Base-by-base conservation (phyloP, 2,329 filamentous ascomycete species). In the Alternaria dauci region DNA sequence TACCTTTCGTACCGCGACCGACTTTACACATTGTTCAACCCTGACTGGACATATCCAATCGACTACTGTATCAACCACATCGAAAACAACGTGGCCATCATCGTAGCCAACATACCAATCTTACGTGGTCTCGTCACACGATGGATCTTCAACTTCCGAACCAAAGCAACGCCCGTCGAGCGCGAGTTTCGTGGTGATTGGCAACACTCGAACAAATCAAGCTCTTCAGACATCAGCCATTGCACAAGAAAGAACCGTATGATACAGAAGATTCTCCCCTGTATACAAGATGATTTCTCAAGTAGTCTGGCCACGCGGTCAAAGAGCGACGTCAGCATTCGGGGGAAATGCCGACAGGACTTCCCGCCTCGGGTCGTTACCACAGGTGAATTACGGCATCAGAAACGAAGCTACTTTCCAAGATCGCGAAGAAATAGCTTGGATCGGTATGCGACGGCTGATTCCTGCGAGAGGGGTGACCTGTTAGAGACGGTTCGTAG, bases 31-130 rank as follows among this genome's bases (percentile, higher is more conserved):
- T 61, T 74, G 7, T 76, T 74, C 61, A 70, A 75, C 14, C 69
- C 75, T 5, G 78, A 80, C 62, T 80, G 78, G 78, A 80, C 78
- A n/a, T 80, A 78, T 50, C 73, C 74, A 8, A 79, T 79, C 61
- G 76, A 78, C 63, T 80, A 73, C 65, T 79, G 77, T 60, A 78
- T 79, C 68, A 80, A 72, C 53, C 78, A 80, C 63, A 76, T 78
- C 55, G 78, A 80, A 52, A 79, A 79, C 63, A 79, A 78, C 53
- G 78, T 79, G 38, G 78, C 77, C 28, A 80, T 80, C 53, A 79
- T 79, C 41, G 76, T 79, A 9, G 78, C 78, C 38, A 79, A 79
- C 58, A 71, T 80, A 8, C 78, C 78, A 9, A 79, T 79, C n/a
- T 71, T 80, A 20, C 77, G 78, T 47, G 76, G 77, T 32, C 74